Percentiles rank a stretch among this genome's conserved stretches.
Evolutionary conservation across 1,284 basidiomycete genomes (phyloP).

Genomic region (Sanghuangporus sanghuang): DNA sequence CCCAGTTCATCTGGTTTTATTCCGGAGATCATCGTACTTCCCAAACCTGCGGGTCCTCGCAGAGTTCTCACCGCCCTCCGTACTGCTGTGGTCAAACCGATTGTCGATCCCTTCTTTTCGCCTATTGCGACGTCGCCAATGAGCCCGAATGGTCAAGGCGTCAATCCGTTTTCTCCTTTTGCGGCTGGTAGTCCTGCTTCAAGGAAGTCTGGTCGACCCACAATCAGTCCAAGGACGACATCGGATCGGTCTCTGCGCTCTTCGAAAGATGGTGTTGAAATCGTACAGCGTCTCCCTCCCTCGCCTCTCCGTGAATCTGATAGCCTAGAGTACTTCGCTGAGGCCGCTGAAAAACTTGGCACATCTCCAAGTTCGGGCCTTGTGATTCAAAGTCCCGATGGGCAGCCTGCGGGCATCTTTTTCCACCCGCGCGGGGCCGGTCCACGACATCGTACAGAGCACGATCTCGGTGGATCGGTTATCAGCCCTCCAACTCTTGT

Average conservation of each 20-base stretch:
- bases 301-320: conserved; percentile 75
- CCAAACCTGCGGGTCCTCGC: conserved; percentile 91
- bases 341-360: conserved; percentile 65
- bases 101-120: conserved; percentile 83
- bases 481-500: conserved; percentile 5
- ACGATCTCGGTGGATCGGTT: not conserved
- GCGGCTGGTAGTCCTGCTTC: conserved; percentile 33
- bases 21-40: conserved; percentile 90
- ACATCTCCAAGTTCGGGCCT: conserved; percentile 81
- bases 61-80: conserved; percentile 86
- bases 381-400: conserved; percentile 89
- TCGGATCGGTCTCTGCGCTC: conserved; percentile 59
- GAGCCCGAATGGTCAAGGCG: conserved; percentile 46
- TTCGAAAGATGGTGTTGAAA: conserved; percentile 36
- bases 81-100: conserved; percentile 78
- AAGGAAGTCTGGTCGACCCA: conserved; percentile 38
- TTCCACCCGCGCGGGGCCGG: conserved; percentile 69
- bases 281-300: conserved; percentile 46
- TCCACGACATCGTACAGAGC: conserved; percentile 25
- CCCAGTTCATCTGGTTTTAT: conserved; percentile 33
- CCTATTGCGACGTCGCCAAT: conserved; percentile 91
- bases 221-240: conserved; percentile 45
- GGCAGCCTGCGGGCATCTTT: conserved; percentile 89
- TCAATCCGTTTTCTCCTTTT: conserved; percentile 37
- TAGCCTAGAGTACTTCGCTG: conserved; percentile 85